These are phyloP conservation scores for Diaporthe australafricana DNA, from an alignment of 2,329 filamentous ascomycete genomes.

Conservation along the genomic window DNA sequence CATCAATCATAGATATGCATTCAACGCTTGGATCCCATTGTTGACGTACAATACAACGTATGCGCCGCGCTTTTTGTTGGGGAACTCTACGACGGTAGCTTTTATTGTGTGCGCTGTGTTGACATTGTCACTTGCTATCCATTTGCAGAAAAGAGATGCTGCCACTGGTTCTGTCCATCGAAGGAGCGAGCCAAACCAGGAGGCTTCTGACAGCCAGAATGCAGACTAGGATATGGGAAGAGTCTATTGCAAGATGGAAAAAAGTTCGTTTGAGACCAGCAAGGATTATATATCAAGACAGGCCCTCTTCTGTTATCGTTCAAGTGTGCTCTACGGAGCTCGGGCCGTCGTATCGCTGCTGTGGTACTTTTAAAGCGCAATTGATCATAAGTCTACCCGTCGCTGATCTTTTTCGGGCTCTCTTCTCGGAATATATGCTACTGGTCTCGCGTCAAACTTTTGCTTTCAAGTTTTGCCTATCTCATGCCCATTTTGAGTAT, in stretches of 20 bases:
- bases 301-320: not conserved
- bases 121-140: constrained; percentile 41
- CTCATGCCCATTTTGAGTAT: too few relatives aligned
- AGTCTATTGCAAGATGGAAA: not conserved
- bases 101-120: constrained; percentile 41
- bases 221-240: not conserved
- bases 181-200: not conserved
- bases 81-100: constrained; percentile 42
- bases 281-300: too few relatives aligned
- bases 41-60: constrained; percentile 42
- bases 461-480: too few relatives aligned
- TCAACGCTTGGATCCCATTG: constrained; percentile 44
- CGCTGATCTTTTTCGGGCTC: too few relatives aligned
- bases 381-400: too few relatives aligned
- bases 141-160: constrained; percentile 39
- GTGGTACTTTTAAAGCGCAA: too few relatives aligned
- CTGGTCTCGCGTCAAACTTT: too few relatives aligned
- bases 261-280: not conserved
- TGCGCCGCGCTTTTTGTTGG: constrained; percentile 41
- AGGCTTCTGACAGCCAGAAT: not conserved
- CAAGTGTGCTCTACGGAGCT: too few relatives aligned
- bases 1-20: constrained; percentile 36
- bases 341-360: too few relatives aligned
- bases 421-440: too few relatives aligned
- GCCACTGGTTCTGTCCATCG: not conserved